Percentiles rank a stretch among this genome's conserved stretches.
phyloP scores from a whole-genome alignment of 805 yeast species.

The Candida germanica region DNA sequence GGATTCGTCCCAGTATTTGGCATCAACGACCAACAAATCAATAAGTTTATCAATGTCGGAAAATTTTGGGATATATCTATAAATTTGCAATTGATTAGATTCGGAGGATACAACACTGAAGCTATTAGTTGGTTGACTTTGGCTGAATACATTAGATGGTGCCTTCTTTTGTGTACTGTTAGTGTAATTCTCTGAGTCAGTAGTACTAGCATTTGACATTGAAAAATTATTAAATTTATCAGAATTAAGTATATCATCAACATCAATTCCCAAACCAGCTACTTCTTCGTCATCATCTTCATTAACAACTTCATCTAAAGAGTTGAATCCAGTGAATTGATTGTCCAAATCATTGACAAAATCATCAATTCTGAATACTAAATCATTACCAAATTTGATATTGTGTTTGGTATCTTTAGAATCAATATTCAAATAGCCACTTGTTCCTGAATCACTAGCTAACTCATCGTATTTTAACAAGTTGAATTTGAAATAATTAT shows the following conservation, averaged over 20 bases:
- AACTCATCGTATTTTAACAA: conserved; percentile 35
- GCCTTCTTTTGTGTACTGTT: conserved; percentile 1
- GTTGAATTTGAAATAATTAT: conserved; percentile 31
- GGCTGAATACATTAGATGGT: neutral
- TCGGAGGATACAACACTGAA: conserved; percentile 16
- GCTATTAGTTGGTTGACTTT: conserved; percentile 6
- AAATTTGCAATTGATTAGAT: conserved; percentile 13
- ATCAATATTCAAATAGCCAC: neutral
- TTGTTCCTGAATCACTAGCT: conserved; percentile 1
- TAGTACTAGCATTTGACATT: conserved; percentile 12
- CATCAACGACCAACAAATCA: conserved; percentile 73
- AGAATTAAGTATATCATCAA: conserved; percentile 39
- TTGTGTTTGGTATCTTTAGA: conserved; percentile 17
- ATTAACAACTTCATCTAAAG: conserved; percentile 24
- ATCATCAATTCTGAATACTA: conserved; percentile 35
- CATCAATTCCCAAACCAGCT: conserved; percentile 41
- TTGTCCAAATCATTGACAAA: conserved; percentile 28
- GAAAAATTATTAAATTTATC: conserved; percentile 35
- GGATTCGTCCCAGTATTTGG: conserved; percentile 51
- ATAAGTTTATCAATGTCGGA: conserved; percentile 74
- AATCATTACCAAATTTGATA: conserved; percentile 27
- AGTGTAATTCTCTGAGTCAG: neutral
- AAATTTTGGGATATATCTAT: conserved; percentile 32
- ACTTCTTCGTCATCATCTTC: conserved; percentile 35
- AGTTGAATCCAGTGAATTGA: conserved; percentile 9